A percentile compares a stretch with the other conserved stretches of the same genome.
These are phyloP conservation scores for Colletotrichum shisoi DNA, from an alignment of 2,329 filamentous ascomycete genomes.

Conservation along the genomic window DNA sequence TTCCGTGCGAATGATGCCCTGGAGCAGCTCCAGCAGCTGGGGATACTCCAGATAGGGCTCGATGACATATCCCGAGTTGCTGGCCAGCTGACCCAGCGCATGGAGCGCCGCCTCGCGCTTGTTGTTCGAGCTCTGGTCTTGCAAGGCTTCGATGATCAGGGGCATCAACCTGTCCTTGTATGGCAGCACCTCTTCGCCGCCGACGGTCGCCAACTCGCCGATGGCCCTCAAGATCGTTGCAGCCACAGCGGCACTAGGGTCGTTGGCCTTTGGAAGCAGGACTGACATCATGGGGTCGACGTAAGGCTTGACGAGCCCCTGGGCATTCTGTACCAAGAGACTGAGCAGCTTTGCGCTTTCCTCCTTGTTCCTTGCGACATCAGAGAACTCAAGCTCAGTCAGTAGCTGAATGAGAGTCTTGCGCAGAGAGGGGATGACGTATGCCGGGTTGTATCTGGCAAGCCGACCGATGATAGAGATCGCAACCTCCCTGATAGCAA, in stretches of 20 bases:
- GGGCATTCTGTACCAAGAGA: conserved; percentile 90
- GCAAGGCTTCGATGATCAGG: conserved; percentile 89
- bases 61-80: conserved; percentile 97
- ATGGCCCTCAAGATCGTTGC: conserved; percentile 95
- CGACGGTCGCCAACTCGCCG: conserved; percentile 91
- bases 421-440: conserved; percentile 93
- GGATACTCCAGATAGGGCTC: conserved; percentile 95
- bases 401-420: conserved; percentile 96
- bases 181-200: conserved; percentile 89
- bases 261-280: conserved; percentile 89
- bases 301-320: conserved; percentile 92
- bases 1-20: conserved; percentile 93
- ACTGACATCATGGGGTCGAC: conserved; percentile 96
- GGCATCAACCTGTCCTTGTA: conserved; percentile 95
- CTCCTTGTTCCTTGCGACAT: conserved; percentile 92
- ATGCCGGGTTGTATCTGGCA: conserved; percentile 90
- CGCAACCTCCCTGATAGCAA: conserved; percentile 89
- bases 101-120: conserved; percentile 92
- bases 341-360: conserved; percentile 94
- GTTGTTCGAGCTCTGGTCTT: conserved; percentile 88
- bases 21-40: conserved; percentile 87
- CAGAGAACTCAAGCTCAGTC: conserved; percentile 95
- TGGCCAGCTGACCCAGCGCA: conserved; percentile 89
- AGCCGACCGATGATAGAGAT: conserved; percentile 96
- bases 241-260: conserved; percentile 85